Base-by-base conservation (phyloP, 140 eudicot genomes). In the Erigeron philadelphicus region DNA sequence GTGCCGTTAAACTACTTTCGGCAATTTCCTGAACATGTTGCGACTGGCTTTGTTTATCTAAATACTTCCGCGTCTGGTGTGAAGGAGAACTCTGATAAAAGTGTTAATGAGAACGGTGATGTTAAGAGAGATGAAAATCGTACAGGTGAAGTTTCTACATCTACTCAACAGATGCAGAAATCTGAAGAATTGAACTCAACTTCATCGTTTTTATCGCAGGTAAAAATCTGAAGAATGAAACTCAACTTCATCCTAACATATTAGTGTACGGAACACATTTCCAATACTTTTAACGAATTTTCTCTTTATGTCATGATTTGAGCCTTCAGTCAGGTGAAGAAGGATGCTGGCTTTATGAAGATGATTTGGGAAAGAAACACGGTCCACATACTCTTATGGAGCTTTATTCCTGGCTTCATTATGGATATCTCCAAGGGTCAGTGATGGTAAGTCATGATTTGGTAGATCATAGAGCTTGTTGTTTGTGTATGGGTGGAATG, bases 351-450 rank as follows among this genome's bases (percentile, higher is more conserved):
- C 61, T 86, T 67, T 86, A 70, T 76, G 84, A 81, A 75, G 98
- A 88, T 81, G 88, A 84, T 2, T 66, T 82, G 64, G 96, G 96
- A 67, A 78, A 73, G 70, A 86, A 79, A 72, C 91, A 77, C 59
- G 98, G 98, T 21, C 98, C 98, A 4, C 90, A 92, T 85, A 79
- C 98, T 62, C 90, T 88, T 67, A 66, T 78, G 40, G 96, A 92
- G 57, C 95, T 92, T 44, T 75, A 92, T 71, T 79, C 88, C 11
- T 92, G 98, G 98, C 86, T 73, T 75, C 85, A 86, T 71, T 78
- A 80, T 73, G 96, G 96, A 54, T 84, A 92, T 78, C 83, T 88
- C 56, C 76, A 58, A 5, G 83, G 76, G 74, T 86, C 96, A 49
- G 66, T 72, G 60, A 84, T 77, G 98, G 98, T 92, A 76, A 82